Percentiles rank a stretch among this genome's conserved stretches.
These are phyloP conservation scores for Sarocladium oryzae DNA, from an alignment of 2,329 filamentous ascomycete genomes.

Conservation along the genomic window DNA sequence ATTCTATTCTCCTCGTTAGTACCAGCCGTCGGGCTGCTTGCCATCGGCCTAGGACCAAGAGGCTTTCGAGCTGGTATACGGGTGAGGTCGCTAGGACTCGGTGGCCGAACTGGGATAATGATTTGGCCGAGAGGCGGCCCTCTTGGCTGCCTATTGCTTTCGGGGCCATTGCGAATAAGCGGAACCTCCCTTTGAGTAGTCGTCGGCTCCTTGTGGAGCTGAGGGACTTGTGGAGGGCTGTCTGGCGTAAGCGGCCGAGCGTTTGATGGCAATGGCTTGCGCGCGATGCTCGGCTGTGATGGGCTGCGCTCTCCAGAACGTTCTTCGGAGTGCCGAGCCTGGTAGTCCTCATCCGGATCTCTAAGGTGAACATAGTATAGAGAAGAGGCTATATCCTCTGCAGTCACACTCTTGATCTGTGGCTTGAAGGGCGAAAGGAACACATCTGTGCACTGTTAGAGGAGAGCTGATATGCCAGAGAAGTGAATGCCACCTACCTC, in stretches of 20 bases:
- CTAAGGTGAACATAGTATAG: conserved; percentile 83
- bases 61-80: conserved; percentile 8
- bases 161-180: neutral
- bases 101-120: neutral
- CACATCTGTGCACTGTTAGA: conserved; percentile 54
- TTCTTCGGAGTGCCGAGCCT: conserved; percentile 13
- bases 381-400: conserved; percentile 77
- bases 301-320: conserved; percentile 39
- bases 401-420: conserved; percentile 79
- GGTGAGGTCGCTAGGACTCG: neutral
- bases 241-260: conserved; percentile 22
- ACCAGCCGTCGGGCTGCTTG: neutral
- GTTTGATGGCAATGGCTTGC: conserved; percentile 43
- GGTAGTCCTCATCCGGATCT: neutral
- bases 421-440: conserved; percentile 91
- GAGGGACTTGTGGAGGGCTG: conserved; percentile 11
- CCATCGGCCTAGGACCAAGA: conserved; percentile 3
- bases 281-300: conserved; percentile 38
- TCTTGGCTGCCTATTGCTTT: neutral
- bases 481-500: conserved; percentile 50
- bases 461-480: neutral
- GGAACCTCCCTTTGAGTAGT: neutral
- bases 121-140: neutral
- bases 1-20: neutral
- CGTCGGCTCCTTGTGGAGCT: neutral